phyloP scores from a whole-genome alignment of 2,329 filamentous ascomycete genomes.

The Cryphonectria parasitica region DNA sequence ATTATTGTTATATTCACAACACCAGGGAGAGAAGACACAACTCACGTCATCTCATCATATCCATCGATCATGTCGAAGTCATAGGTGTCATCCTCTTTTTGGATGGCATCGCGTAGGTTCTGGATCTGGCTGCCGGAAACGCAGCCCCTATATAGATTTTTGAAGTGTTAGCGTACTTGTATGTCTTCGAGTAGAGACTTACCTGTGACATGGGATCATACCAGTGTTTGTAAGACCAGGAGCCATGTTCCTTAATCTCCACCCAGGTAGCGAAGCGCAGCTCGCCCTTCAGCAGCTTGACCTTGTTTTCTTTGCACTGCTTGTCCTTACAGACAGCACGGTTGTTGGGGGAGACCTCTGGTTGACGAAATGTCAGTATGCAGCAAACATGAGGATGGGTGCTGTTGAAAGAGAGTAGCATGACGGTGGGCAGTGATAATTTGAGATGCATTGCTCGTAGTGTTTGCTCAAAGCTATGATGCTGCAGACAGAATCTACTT shows the following conservation, averaged over 20 bases:
- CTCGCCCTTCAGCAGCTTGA: slow-evolving; percentile 80
- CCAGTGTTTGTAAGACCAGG: slow-evolving; percentile 87
- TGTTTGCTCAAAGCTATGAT: background rate
- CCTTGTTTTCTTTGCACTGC: slow-evolving; percentile 69
- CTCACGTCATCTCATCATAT: slow-evolving; percentile 71
- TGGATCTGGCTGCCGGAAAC: slow-evolving; percentile 75
- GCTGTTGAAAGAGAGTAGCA: background rate
- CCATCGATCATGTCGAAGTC: slow-evolving; percentile 76
- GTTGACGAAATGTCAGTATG: slow-evolving; percentile 12
- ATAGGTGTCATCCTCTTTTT: slow-evolving; percentile 48
- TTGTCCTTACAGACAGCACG: slow-evolving; percentile 76
- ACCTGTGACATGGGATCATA: slow-evolving; percentile 46
- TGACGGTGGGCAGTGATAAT: background rate
- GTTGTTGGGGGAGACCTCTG: slow-evolving; percentile 72
- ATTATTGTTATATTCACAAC: background rate
- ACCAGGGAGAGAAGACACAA: slow-evolving; percentile 21
- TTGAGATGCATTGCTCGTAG: background rate
- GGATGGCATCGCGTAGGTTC: slow-evolving; percentile 64
- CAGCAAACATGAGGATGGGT: background rate
- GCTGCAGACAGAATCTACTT: slow-evolving; percentile 32
- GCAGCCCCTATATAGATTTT: slow-evolving; percentile 71
- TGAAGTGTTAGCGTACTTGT: background rate
- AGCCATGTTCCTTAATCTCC: slow-evolving; percentile 61
- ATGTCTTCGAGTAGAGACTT: background rate
- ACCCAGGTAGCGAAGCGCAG: slow-evolving; percentile 79